Conservation (phyloP, 305 asterid genomes). For the Fraxinus greggii region DNA sequence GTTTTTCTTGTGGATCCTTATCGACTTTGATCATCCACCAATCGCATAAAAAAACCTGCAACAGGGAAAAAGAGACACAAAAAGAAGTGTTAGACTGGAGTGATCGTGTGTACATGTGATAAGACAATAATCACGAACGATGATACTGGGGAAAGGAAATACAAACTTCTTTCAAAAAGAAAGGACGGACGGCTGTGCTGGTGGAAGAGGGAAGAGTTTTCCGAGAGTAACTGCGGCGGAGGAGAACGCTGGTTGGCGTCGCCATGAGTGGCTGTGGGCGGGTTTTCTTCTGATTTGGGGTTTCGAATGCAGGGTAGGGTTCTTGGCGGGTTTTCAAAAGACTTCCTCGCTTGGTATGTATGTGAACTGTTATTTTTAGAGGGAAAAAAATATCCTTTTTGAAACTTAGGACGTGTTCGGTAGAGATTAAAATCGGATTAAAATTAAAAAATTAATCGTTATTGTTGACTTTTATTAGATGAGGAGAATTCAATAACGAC, state of each 20-base stretch:
- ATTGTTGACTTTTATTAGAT: no score
- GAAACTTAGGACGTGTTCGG: no score
- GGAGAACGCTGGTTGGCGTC: slow-evolving; percentile 12
- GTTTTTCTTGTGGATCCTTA: background rate
- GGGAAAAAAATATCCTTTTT: background rate
- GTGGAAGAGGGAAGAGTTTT: slow-evolving; percentile 9
- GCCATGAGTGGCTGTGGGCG: background rate
- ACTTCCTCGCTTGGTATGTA: background rate
- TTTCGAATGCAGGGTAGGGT: background rate
- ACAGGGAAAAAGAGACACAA: slow-evolving; percentile 18
- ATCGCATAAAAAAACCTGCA: background rate
- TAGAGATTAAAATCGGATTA: no score
- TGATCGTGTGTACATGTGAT: background rate
- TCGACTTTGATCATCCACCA: background rate
- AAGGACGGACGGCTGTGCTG: slow-evolving; percentile 9
- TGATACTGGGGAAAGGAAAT: background rate
- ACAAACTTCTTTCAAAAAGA: slow-evolving; percentile 23
- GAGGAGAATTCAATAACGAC: no score
- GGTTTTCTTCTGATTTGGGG: background rate
- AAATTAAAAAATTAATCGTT: no score
- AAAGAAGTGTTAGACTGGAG: slow-evolving; percentile 1
- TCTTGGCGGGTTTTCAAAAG: background rate
- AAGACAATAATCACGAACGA: background rate
- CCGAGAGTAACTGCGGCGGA: slow-evolving; percentile 4
- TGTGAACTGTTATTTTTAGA: background rate